Evolutionary conservation across 176 grass and related monocot species (phyloP).

Genomic region (Hyparrhenia diplandra): DNA sequence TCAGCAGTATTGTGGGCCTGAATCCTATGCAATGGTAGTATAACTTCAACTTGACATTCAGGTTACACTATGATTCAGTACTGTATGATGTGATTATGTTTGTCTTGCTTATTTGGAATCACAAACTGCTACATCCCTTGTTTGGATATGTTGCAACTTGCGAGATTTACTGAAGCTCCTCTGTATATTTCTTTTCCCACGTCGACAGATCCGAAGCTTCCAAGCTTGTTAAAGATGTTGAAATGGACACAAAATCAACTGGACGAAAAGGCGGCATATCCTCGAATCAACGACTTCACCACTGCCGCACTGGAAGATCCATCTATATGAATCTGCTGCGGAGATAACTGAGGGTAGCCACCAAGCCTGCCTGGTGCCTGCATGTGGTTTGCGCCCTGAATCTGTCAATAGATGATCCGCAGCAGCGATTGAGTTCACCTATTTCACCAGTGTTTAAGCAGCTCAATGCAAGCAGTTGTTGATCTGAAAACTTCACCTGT

Average conservation of each 20-base stretch:
- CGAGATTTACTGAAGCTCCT: neutral
- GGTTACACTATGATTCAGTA: too few relatives aligned
- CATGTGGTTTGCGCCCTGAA: neutral
- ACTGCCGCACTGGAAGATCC: conserved; percentile 73
- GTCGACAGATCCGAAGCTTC: conserved; percentile 82
- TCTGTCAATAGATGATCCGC: neutral
- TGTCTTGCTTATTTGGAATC: too few relatives aligned
- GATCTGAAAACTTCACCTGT: neutral
- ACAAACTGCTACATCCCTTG: neutral
- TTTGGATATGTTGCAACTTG: neutral
- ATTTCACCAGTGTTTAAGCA: conserved; percentile 12
- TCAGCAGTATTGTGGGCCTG: neutral
- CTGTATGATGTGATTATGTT: too few relatives aligned
- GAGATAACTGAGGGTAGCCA: neutral
- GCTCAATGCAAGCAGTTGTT: conserved; percentile 18
- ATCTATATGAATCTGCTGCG: conserved; percentile 39
- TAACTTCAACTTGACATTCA: neutral
- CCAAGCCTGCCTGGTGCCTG: neutral
- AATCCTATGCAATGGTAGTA: neutral
- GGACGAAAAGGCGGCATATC: conserved; percentile 78
- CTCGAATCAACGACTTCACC: conserved; percentile 63
- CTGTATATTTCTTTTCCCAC: neutral
- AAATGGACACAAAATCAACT: conserved; percentile 89
- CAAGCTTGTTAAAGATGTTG: conserved; percentile 90
- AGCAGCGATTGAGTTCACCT: neutral